phyloP scores from a whole-genome alignment of 2,329 filamentous ascomycete genomes.

The Thyridium curvatum region DNA sequence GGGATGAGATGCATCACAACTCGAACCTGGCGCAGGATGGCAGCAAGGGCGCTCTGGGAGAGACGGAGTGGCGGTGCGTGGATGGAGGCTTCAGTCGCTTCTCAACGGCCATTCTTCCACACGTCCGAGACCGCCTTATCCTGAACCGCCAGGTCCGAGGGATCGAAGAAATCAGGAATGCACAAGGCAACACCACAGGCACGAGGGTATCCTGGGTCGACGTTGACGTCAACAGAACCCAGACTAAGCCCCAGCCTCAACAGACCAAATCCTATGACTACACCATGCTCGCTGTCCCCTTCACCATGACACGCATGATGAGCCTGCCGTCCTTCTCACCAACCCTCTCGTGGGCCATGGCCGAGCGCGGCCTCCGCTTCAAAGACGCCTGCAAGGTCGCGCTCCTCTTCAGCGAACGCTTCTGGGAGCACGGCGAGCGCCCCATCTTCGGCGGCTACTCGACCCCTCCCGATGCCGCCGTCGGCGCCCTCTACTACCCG shows the following conservation, averaged over 20 bases:
- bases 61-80: constrained; percentile 9
- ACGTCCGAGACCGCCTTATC: constrained; percentile 15
- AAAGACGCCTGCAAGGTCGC: constrained; percentile 24
- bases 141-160: constrained; percentile 15
- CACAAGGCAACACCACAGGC: no score
- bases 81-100: constrained; percentile 20
- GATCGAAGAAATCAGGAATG: no score
- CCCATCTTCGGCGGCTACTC: constrained; percentile 24
- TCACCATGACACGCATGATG: constrained; percentile 24
- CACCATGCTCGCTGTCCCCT: constrained; percentile 23
- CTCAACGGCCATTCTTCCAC: constrained; percentile 20
- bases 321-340: constrained; percentile 21
- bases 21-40: constrained; percentile 23
- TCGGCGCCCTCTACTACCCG: constrained; percentile 26
- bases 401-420: constrained; percentile 21
- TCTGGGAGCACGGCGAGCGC: constrained; percentile 22
- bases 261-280: constrained; percentile 22
- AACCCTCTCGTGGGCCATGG: constrained; percentile 7
- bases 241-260: no score
- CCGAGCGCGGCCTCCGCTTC: constrained; percentile 19
- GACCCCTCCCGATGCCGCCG: constrained; percentile 18
- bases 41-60: constrained; percentile 13
- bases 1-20: constrained; percentile 25
- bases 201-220: no score
- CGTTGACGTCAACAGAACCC: no score